Percentiles rank a stretch among this genome's conserved stretches.
These are phyloP conservation scores for Microbotryomycetes sp. DNA, from an alignment of 1,284 basidiomycete species.

Conservation along the genomic window DNA sequence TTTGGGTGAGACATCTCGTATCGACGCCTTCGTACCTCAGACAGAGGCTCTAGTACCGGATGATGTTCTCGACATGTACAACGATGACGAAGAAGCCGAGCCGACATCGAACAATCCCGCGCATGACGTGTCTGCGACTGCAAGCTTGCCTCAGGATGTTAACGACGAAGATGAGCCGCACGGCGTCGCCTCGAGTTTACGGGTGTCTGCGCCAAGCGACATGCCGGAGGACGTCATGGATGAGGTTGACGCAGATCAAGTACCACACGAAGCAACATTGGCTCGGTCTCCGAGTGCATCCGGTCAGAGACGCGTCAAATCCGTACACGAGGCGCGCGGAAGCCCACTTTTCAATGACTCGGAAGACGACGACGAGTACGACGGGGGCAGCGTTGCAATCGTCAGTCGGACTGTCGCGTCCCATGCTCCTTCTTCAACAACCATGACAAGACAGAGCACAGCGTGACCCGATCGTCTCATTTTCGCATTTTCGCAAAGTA, in stretches of 20 bases:
- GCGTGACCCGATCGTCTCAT: background rate
- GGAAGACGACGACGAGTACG: conserved; percentile 19
- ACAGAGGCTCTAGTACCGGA: conserved; percentile 17
- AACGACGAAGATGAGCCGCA: conserved; percentile 1
- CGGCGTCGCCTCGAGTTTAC: background rate
- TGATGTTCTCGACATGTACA: conserved; percentile 17
- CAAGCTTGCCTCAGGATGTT: conserved; percentile 9
- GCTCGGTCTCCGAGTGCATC: background rate
- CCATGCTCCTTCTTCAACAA: background rate
- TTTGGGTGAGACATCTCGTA: background rate
- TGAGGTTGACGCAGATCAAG: too few relatives aligned
- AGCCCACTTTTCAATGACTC: conserved; percentile 5
- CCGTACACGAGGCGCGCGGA: conserved; percentile 4
- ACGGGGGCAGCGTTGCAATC: conserved; percentile 19
- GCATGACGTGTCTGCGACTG: background rate
- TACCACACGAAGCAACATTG: background rate
- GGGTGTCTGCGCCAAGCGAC: background rate
- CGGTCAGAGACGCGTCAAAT: background rate
- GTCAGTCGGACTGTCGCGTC: background rate
- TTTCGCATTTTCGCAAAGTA: too few relatives aligned
- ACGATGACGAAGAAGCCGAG: conserved; percentile 6
- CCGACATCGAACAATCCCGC: background rate
- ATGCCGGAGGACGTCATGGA: conserved; percentile 4
- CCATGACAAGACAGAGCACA: background rate
- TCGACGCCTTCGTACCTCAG: conserved; percentile 13